Evolutionary conservation across 257 asterid species (phyloP), one percentile per base, ranked within the genome.

Genomic region (Agastache rugosa): DNA sequence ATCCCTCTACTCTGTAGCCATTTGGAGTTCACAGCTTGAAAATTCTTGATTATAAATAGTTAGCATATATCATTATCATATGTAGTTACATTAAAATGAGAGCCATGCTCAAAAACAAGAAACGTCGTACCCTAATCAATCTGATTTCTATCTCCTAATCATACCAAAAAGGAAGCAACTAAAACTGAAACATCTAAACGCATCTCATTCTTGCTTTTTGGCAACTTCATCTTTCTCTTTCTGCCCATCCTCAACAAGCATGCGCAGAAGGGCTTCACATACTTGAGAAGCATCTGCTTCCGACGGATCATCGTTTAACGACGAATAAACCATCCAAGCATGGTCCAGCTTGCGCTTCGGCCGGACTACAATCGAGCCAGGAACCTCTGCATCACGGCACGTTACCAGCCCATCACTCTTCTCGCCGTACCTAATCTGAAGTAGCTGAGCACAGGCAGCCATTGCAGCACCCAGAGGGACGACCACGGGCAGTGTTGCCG

Each of bases 371-470:
- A 89, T 78, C 0, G 99, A 95, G 47, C 99, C 97, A 0, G 97
- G 98, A 22, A 95, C 99, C 84, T 95, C 99, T 8, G 99, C 99
- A 73, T 95, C 99, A 0, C 97, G 86, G 65, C 99, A 78, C 6
- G 99, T 92, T 6, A 95, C 99, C 48, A 92, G 86, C 58, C 99
- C 98, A 9, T 95, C 99, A 8, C 98, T 95, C 87, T 92, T 92
- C 86, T 90, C 96, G 0, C 98, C 96, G 2, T 95, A 95, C 78
- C 99, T 85, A 6, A 73, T 85, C 83, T 89, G 99, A 63, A 95
- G 97, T 71, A 95, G 89, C 85, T 95, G 99, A 1, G 99, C 98
- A 71, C 96, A 92, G 6, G 98, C 97, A 54, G 98, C 97, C 99
- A 95, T 95, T 39, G 87, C 99, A n/a, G 98, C 98, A 41, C 98